Evolutionary conservation across 225 moss, liverwort and hornwort genomes (phyloP), one percentile per base, ranked within the genome.

Genomic region (Pseudisothecium myosuroides): DNA sequence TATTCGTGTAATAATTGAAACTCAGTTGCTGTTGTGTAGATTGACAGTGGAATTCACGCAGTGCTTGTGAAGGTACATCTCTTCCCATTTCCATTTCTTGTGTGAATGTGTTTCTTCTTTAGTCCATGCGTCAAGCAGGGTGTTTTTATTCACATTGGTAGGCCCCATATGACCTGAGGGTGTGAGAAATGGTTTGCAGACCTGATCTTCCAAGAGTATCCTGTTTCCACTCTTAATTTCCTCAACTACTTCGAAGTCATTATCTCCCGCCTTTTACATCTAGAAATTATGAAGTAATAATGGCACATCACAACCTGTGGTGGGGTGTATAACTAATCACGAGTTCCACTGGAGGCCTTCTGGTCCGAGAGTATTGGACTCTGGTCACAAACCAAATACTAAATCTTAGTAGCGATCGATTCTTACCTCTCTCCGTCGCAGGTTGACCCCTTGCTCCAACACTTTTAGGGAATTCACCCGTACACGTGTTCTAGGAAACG

Each of bases 11-110:
- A 47, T 86, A 23, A 73, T 41, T 83, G 69, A 47, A 21, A 72
- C 56, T 39, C 60, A 84, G 78, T 87, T 89, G 36, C 19, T 87
- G 50, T 81, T 92, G 59, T 91, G 90, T 92, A 98, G 98, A 96
- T 99, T 88, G 96, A 99, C 85, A 95, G 95, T 74, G 97, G 97
- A 63, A 93, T 99, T 66, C 92, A 95, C 86, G 99, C 99, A 66
- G 86, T 99, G 72, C 92, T 99, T 43, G 96, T 97, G 9, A 97
- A 99, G 97, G 97, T 97, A 90, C 83, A 54, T 65, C 12, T 19
- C 50, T 58, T 23, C 1, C 76, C n/a, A 29, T 24, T 54, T 43
- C 59, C 24, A 34, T 12, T 80, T 73, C 74, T 55, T 43, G 16
- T 66, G 29, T 5, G 76, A 31, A 7, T 9, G 2, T 49, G 34